Base-by-base conservation (phyloP, 257 asterid genomes). In the Rhazya stricta region DNA sequence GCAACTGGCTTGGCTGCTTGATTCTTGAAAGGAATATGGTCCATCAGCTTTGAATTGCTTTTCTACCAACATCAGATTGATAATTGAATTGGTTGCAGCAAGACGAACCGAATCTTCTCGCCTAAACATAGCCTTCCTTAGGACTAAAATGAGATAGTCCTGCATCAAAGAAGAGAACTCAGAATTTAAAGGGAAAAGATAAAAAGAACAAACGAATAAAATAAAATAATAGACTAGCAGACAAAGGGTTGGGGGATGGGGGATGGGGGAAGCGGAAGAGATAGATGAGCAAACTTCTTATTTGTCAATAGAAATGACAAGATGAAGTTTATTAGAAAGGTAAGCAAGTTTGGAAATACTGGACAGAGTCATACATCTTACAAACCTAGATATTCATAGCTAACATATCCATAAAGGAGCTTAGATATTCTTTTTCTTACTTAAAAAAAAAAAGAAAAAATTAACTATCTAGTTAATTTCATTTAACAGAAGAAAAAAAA, bases 1-100 rank as follows among this genome's bases (percentile, higher is more conserved):
- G 83, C 91, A 80, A 84, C 97, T 88, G 69, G 96, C 96, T 85
- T 92, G 97, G 82, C 97, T 92, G 85, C 89, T 87, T 62, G 96
- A 89, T 82, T 92, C 97, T 87, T 92, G 96, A 76, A 87, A 88
- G 72, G 96, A 87, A 79, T 86, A 85, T 63, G 84, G 78, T 16
- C 84, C 92, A 79, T 85, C 86, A 71, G 81, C 75, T 78, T 70
- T 86, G 30, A 84, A 83, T 78, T 89, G 89, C 79, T 84, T 92
- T 85, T 85, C 91, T 67, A 90, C 85, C 77, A 88, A 82, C 78
- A 90, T 87, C 77, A 92, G 88, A 83, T 89, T 87, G 71, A 92
- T 84, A 66, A 89, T 89, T 82, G 93, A 89, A 54, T 69, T 79
- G 76, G 85, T 80, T 77, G 97, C 91, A 56, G 96, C 93, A 54